phyloP scores from a whole-genome alignment of 495 filamentous ascomycete genomes.

The Hypoxylon fragiforme region DNA sequence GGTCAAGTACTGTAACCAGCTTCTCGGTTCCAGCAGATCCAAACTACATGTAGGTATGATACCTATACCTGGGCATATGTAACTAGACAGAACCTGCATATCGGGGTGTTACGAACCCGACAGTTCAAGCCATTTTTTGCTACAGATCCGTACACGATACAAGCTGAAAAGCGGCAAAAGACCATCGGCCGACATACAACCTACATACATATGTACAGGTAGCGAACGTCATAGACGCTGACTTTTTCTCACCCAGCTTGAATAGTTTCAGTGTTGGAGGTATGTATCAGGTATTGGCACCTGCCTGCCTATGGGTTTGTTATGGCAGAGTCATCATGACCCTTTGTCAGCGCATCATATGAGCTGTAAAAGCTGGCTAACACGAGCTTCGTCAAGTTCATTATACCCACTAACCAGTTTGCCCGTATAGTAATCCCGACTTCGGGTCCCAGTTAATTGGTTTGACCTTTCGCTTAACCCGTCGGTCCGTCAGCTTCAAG shows the following conservation, averaged over 20 bases:
- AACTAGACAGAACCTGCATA: neutral
- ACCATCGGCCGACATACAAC: neutral
- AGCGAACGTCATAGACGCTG: constrained; percentile 11
- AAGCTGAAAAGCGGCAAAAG: constrained; percentile 17
- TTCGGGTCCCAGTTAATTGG: constrained; percentile 13
- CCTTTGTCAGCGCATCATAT: constrained; percentile 32
- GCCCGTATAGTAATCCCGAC: constrained; percentile 18
- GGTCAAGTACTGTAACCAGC: neutral
- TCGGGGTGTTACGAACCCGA: no score
- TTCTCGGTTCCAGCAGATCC: neutral
- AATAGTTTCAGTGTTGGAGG: neutral
- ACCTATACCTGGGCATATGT: neutral
- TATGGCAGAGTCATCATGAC: constrained; percentile 4
- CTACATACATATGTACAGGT: neutral
- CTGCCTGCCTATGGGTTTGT: no score
- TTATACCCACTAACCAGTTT: constrained; percentile 1
- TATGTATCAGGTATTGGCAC: constrained; percentile 15
- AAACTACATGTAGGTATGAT: no score
- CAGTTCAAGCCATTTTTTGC: neutral
- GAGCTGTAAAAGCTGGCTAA: constrained; percentile 20
- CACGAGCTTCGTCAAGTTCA: constrained; percentile 15
- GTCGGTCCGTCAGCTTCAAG: constrained; percentile 12
- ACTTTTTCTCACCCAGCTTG: constrained; percentile 10
- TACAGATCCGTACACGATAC: neutral
- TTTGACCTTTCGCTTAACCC: constrained; percentile 4